Evolutionary conservation across 441 rosid species (phyloP).

Genomic region (Cnidoscolus chayamansa): DNA sequence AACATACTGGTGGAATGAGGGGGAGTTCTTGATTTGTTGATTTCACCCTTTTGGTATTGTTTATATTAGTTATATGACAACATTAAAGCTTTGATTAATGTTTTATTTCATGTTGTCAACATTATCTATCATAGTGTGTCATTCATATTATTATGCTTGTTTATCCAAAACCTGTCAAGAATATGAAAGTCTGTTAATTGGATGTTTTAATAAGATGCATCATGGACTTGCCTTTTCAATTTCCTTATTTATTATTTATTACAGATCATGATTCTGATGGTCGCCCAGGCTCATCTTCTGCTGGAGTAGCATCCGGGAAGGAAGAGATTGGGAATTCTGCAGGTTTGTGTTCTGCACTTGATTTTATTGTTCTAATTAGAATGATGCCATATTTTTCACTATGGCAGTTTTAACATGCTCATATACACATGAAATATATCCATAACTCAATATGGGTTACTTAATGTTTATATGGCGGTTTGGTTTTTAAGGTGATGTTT

Average conservation of each 20-base stretch:
- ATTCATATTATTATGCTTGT: not conserved
- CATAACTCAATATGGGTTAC: not conserved
- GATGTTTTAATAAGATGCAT: not conserved
- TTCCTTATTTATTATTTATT: conserved; percentile 24
- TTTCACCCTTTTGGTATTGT: not conserved
- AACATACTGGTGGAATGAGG: not conserved
- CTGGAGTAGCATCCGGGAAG: conserved; percentile 37
- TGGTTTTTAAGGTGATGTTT: conserved; percentile 39
- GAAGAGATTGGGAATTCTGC: conserved; percentile 42
- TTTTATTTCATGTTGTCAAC: not conserved
- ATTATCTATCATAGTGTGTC: not conserved
- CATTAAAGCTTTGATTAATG: not conserved
- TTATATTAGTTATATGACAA: not conserved
- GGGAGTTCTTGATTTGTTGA: not conserved
- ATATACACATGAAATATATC: not conserved
- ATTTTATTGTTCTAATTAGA: not conserved
- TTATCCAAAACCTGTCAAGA: not conserved
- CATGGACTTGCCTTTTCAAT: not conserved
- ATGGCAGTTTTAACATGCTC: too few species aligned
- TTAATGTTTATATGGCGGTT: not conserved
- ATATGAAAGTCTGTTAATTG: not conserved
- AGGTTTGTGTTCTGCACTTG: conserved; percentile 39
- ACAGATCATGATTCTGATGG: conserved; percentile 57
- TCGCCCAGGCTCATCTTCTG: conserved; percentile 61
- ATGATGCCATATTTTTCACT: not conserved